Base-by-base conservation (phyloP, 306 rosid species). In the Quercus cerris region DNA sequence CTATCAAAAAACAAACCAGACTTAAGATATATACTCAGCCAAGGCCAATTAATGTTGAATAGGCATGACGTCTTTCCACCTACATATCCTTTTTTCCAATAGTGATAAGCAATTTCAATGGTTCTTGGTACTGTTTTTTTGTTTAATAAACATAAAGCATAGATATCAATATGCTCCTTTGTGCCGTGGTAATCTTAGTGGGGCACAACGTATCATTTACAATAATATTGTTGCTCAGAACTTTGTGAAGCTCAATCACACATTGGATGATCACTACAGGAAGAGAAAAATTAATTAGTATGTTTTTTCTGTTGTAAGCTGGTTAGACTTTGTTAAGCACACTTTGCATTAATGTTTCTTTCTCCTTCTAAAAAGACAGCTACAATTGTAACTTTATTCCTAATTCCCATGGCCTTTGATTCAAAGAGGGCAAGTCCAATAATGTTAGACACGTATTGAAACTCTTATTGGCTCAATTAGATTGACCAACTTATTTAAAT, bases 91-190 rank as follows among this genome's bases (percentile, higher is more conserved):
- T 75, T 81, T 78, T 75, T 35, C 46, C 46, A 41, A 59, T 20
- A 18, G 79, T 64, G 64, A 81, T 58, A 18, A 30, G 59, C 76
- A 85, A 84, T 14, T 75, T 81, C 56, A 19, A 18, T 66, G 81
- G 80, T 76, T 68, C 79, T 74, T 71, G 72, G 70, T n/a, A 74
- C 63, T 3, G 23, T 70, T 74, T 54, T 35, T 58, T 56, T 77
- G 52, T 77, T 80, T 63, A 70, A 41, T 81, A 68, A 35, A 66
- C 52, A 46, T 14, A 56, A 57, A 51, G 71, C 80, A 72, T 81
- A 78, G 68, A 49, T 75, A 71, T 84, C 72, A 77, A 77, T 64
- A 35, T 83, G 78, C 81, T 57, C 14, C 71, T 61, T 52, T 82
- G 56, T 58, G 27, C 77, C 77, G 62, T 75, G 30, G 23, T 52